Percentiles rank a stretch among this genome's conserved stretches.
Conservation (phyloP, 202 grass and related monocot species). For the Panicum hallii region DNA sequence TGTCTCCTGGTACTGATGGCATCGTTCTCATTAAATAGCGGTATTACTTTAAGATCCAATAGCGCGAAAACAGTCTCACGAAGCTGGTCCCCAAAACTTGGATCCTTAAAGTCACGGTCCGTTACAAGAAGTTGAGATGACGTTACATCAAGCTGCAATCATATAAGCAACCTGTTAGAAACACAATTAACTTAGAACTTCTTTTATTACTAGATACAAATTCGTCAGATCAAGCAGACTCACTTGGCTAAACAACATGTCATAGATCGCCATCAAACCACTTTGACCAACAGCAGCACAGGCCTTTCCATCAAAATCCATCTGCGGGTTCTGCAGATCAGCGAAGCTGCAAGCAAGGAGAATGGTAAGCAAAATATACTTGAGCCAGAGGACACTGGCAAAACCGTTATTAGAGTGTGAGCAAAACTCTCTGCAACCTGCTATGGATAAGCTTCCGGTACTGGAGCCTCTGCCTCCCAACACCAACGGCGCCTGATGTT, state of each 20-base stretch:
- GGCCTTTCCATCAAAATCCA: slow-evolving; percentile 84
- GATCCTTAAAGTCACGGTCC: slow-evolving; percentile 86
- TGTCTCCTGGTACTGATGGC: slow-evolving; percentile 90
- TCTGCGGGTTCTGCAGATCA: slow-evolving; percentile 89
- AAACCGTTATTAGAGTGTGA: slow-evolving; percentile 24
- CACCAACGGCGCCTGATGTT: slow-evolving; percentile 91
- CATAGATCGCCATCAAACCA: slow-evolving; percentile 94
- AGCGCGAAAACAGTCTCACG: slow-evolving; percentile 74
- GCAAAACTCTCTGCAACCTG: slow-evolving; percentile 56
- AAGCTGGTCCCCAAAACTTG: slow-evolving; percentile 81
- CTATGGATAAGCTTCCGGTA: slow-evolving; percentile 87
- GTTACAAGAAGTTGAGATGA: slow-evolving; percentile 97
- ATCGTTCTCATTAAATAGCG: slow-evolving; percentile 97
- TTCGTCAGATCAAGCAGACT: slow-evolving; percentile 2
- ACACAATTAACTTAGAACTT: background rate
- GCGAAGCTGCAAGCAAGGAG: slow-evolving; percentile 65
- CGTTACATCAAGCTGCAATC: slow-evolving; percentile 87
- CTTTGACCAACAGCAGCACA: slow-evolving; percentile 93
- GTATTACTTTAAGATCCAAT: slow-evolving; percentile 78
- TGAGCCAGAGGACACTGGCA: background rate
- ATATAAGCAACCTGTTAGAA: background rate
- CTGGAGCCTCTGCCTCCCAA: slow-evolving; percentile 85
- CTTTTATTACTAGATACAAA: background rate
- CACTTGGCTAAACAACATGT: slow-evolving; percentile 87
- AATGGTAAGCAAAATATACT: slow-evolving; percentile 23